Percentiles rank a stretch among this genome's conserved stretches.
phyloP scores from a whole-genome alignment of 1,284 basidiomycete genomes.

The Trichosporon sp. region DNA sequence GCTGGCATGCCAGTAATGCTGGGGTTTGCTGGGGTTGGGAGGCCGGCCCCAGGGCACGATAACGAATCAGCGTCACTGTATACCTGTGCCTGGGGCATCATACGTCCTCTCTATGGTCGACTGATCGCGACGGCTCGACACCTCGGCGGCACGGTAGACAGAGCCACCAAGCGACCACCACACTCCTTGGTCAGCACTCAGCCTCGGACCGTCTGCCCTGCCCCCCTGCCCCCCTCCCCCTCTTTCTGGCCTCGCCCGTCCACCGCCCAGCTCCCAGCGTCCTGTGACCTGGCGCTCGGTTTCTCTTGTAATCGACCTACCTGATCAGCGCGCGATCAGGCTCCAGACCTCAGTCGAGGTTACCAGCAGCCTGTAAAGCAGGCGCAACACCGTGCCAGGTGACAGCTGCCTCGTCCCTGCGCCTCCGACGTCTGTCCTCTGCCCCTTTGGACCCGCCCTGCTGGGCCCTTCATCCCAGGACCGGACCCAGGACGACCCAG shows the following conservation, averaged over 20 bases:
- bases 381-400: constrained; percentile 7
- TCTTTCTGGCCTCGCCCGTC: neutral
- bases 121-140: neutral
- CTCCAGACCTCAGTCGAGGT: neutral
- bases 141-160: neutral
- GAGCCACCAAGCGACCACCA: neutral
- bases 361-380: neutral
- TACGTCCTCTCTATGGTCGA: neutral
- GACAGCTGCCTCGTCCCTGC: constrained; percentile 2
- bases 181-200: neutral
- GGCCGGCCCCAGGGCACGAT: neutral
- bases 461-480: neutral
- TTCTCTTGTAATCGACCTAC: neutral
- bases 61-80: constrained; percentile 7
- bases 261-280: neutral
- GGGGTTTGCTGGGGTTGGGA: neutral
- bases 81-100: neutral
- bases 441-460: neutral
- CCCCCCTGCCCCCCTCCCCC: neutral
- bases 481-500: neutral
- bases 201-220: neutral
- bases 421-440: neutral
- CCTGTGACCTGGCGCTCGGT: neutral
- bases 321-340: constrained; percentile 3
- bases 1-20: neutral